Evolutionary conservation across 495 filamentous ascomycete genomes (phyloP).

Genomic region (Aspergillus avenaceus): DNA sequence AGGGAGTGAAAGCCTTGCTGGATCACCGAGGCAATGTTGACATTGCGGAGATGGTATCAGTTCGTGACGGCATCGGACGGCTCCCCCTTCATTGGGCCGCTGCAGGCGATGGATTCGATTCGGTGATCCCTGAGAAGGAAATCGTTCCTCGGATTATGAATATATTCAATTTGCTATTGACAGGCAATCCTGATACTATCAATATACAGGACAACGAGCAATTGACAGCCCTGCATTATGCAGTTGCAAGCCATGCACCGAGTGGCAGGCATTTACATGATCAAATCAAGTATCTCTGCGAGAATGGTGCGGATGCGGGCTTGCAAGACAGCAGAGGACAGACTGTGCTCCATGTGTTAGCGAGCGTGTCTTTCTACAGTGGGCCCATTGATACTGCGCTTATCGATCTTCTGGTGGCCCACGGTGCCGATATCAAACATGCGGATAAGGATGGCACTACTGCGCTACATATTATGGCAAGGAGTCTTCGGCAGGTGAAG

Average conservation of each 20-base stretch:
- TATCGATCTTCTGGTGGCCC: slow-evolving; percentile 6
- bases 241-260: slow-evolving; percentile 2
- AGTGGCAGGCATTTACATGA: slow-evolving; percentile 8
- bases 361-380: slow-evolving; percentile 1
- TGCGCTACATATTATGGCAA: slow-evolving; percentile 12
- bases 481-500: slow-evolving; percentile 7
- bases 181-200: slow-evolving; percentile 5
- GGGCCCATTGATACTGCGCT: slow-evolving; percentile 5
- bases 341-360: slow-evolving; percentile 14
- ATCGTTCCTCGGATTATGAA: background rate
- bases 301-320: slow-evolving; percentile 7
- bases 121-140: background rate
- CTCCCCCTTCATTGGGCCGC: slow-evolving; percentile 16
- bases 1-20: slow-evolving; percentile 9
- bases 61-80: slow-evolving; percentile 9
- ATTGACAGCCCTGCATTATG: slow-evolving; percentile 8
- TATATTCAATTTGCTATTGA: slow-evolving; percentile 10
- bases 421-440: slow-evolving; percentile 10
- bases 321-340: slow-evolving; percentile 6
- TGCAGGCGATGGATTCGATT: slow-evolving; percentile 1
- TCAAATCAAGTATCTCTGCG: slow-evolving; percentile 3
- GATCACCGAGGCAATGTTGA: slow-evolving; percentile 3
- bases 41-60: slow-evolving; percentile 4
- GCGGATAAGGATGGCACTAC: slow-evolving; percentile 7
- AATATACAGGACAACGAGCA: slow-evolving; percentile 6